Conservation (phyloP, 768 basidiomycete genomes). For the Boletus fagicola region DNA sequence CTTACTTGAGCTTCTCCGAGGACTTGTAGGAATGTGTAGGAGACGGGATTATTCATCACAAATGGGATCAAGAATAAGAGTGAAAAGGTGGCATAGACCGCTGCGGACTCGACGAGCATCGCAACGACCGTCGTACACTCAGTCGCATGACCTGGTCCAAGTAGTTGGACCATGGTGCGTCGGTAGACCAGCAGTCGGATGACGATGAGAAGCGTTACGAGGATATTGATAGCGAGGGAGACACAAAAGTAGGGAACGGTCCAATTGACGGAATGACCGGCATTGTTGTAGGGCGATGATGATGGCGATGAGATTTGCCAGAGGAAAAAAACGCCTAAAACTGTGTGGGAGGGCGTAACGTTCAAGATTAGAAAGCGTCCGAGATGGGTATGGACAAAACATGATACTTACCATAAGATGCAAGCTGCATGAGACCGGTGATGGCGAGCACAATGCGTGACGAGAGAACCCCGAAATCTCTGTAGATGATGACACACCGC, state of each 20-base stretch:
- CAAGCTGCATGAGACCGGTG: constrained; percentile 25
- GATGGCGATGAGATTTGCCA: constrained; percentile 25
- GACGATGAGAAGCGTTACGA: constrained; percentile 27
- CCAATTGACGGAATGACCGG: constrained; percentile 19
- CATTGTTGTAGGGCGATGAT: constrained; percentile 26
- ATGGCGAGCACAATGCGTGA: constrained; percentile 17
- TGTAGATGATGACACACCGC: constrained; percentile 31
- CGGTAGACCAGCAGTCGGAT: constrained; percentile 28
- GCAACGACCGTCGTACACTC: constrained; percentile 29
- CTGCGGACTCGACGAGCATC: constrained; percentile 29
- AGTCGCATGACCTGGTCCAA: constrained; percentile 23
- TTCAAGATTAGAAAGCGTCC: neutral
- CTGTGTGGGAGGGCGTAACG: constrained; percentile 1
- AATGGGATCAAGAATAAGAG: constrained; percentile 28
- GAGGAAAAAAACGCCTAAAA: constrained; percentile 26
- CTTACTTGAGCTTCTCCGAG: constrained; percentile 36
- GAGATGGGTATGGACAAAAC: neutral
- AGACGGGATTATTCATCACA: constrained; percentile 17
- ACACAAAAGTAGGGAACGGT: constrained; percentile 29
- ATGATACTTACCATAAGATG: constrained; percentile 24
- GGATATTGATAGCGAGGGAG: constrained; percentile 27
- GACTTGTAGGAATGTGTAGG: constrained; percentile 36
- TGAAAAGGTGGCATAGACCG: constrained; percentile 29
- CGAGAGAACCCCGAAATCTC: constrained; percentile 15
- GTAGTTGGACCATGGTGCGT: constrained; percentile 12